Conservation (phyloP, 495 filamentous ascomycete genomes). For the Astrothelium macrocarpum region DNA sequence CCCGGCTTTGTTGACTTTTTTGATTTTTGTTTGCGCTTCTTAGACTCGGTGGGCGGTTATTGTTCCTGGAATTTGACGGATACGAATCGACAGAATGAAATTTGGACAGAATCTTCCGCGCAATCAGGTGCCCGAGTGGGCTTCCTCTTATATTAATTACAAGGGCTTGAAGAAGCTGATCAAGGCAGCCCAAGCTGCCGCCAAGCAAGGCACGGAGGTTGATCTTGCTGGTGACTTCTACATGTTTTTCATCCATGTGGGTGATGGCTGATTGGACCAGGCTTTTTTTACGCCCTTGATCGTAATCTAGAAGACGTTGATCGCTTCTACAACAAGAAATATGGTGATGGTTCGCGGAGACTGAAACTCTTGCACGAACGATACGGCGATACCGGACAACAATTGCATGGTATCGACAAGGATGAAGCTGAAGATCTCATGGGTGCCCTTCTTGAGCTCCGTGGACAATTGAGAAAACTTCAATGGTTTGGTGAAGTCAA, state of each 20-base stretch:
- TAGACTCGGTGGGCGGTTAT: not conserved
- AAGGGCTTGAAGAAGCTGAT: conserved; percentile 92
- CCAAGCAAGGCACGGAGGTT: conserved; percentile 56
- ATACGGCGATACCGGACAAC: conserved; percentile 55
- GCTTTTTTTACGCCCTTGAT: conserved; percentile 89
- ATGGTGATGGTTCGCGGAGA: conserved; percentile 67
- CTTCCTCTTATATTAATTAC: conserved; percentile 87
- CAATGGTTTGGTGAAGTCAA: conserved; percentile 99
- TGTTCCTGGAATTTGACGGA: not conserved
- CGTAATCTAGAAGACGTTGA: conserved; percentile 95
- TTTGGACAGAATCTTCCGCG: conserved; percentile 57
- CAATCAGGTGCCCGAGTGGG: conserved; percentile 96
- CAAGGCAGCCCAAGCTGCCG: conserved; percentile 57
- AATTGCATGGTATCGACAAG: conserved; percentile 44
- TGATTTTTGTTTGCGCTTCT: not conserved
- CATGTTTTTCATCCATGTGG: conserved; percentile 4
- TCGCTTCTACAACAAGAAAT: conserved; percentile 91
- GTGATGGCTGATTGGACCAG: conserved; percentile 41
- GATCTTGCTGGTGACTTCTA: conserved; percentile 55
- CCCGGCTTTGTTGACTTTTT: not conserved
- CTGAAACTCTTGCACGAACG: conserved; percentile 75
- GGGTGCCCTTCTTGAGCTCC: conserved; percentile 76
- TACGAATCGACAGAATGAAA: conserved; percentile 23
- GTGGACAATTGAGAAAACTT: conserved; percentile 77
- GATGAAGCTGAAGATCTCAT: conserved; percentile 86